phyloP scores from a whole-genome alignment of 768 basidiomycete species.

The Tylopilus felleus region DNA sequence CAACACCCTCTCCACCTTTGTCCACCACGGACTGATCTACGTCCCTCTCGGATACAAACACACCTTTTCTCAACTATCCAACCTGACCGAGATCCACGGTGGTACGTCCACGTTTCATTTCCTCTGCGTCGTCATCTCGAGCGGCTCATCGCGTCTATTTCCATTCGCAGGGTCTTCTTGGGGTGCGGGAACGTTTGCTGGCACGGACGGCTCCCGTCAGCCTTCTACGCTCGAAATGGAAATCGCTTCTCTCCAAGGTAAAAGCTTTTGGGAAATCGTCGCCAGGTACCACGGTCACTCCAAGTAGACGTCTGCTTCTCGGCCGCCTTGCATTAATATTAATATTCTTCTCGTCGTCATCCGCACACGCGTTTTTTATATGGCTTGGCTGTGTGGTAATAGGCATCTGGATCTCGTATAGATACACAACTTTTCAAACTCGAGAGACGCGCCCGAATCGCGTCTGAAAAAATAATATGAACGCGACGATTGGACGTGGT shows the following conservation, averaged over 20 bases:
- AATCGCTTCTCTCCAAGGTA: slow-evolving; percentile 56
- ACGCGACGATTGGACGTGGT: not conserved
- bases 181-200: slow-evolving; percentile 73
- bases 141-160: not conserved
- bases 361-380: not conserved
- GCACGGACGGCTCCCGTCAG: slow-evolving; percentile 53
- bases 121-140: not conserved
- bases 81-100: slow-evolving; percentile 44
- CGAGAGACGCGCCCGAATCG: not conserved
- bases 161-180: slow-evolving; percentile 59
- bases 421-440: not conserved
- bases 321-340: not conserved
- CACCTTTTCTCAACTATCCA: slow-evolving; percentile 37
- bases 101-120: slow-evolving; percentile 31
- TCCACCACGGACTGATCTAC: slow-evolving; percentile 53
- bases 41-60: slow-evolving; percentile 53
- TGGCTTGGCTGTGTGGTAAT: not conserved
- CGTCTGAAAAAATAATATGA: not conserved
- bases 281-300: slow-evolving; percentile 31
- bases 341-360: not conserved
- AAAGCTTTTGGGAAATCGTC: slow-evolving; percentile 49
- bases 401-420: not conserved
- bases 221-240: slow-evolving; percentile 56
- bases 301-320: slow-evolving; percentile 11
- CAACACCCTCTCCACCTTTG: slow-evolving; percentile 42